Base-by-base conservation (phyloP, 306 rosid genomes). In the Cicer pinnatifidum region DNA sequence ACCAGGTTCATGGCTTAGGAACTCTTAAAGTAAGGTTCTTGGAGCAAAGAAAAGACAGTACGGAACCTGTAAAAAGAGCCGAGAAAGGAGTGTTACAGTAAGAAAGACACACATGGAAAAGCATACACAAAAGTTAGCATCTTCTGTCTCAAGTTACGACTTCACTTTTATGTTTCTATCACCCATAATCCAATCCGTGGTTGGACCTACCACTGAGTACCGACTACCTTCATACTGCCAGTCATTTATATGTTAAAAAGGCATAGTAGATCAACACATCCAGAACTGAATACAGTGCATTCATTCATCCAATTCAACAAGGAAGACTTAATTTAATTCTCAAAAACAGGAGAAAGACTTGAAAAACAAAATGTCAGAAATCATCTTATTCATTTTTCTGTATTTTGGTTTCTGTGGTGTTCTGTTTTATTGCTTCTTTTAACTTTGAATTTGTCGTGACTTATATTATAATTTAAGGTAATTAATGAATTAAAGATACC, bases 401-500 rank as follows among this genome's bases (percentile, higher is more conserved):
- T 35, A 67, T 28, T 78, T 38, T 79, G n/a, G 41, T 73, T 67
- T 15, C 50, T 60, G 46, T 35, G 58, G 63, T 78, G 65, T 65
- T 75, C 5, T 38, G 75, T 79, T 76, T 78, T 8, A 8, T 41
- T 7, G 17, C 46, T 72, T 65, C 75, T 46, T 47, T 75, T 41
- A 61, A 11, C 45, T 67, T 35, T 64, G 11, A 56, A 44, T 59
- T 51, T 48, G 57, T 53, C 63, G 39, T 40, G 54, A 53, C 52
- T 64, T 47, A 71, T 61, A 79, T 79, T 78, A 39, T 23, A 57
- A 57, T 82, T 12, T 38, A 58, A 63, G 62, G 79, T 76, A 51
- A 68, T 76, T 69, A 71, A 75, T 75, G 56, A 58, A 67, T 54
- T 77, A 28, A 28, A 28, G 35, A 28, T 3, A 28, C 35, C 6